A percentile compares a stretch with the other conserved stretches of the same genome.
These are phyloP conservation scores for Ceratobasidium sp. DNA, from an alignment of 1,284 basidiomycete genomes.

Conservation along the genomic window DNA sequence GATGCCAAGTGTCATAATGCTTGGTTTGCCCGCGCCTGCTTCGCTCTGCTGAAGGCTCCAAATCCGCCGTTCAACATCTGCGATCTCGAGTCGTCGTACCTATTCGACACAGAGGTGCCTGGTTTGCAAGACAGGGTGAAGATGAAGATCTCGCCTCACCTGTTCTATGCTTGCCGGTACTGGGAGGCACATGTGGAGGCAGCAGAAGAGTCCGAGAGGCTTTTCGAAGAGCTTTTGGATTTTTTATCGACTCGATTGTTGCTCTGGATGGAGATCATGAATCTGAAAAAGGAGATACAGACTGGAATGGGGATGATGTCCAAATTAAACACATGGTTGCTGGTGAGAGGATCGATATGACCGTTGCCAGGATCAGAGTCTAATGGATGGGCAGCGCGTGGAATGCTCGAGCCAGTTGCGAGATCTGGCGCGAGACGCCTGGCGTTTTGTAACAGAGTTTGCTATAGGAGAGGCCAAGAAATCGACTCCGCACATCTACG, in stretches of 20 bases:
- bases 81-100: neutral
- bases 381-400: too few relatives aligned
- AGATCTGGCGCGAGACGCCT: neutral
- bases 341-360: too few relatives aligned
- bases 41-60: neutral
- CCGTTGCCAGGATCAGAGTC: neutral
- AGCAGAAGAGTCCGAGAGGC: neutral
- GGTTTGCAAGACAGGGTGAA: neutral
- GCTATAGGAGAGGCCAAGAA: too few relatives aligned
- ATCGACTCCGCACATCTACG: too few relatives aligned
- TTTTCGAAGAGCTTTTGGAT: neutral
- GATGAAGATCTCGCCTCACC: neutral
- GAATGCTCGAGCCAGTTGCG: neutral
- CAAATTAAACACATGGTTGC: too few relatives aligned
- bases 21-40: neutral
- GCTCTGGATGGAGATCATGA: slow-evolving; percentile 27
- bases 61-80: slow-evolving; percentile 20
- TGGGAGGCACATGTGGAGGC: neutral
- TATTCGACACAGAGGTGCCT: neutral
- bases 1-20: neutral
- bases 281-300: neutral
- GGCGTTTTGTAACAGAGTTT: neutral
- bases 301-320: too few relatives aligned
- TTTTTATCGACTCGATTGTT: neutral
- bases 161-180: slow-evolving; percentile 13